Base-by-base conservation (phyloP, 129 eudicot genomes). In the Flaveria ramosissima region DNA sequence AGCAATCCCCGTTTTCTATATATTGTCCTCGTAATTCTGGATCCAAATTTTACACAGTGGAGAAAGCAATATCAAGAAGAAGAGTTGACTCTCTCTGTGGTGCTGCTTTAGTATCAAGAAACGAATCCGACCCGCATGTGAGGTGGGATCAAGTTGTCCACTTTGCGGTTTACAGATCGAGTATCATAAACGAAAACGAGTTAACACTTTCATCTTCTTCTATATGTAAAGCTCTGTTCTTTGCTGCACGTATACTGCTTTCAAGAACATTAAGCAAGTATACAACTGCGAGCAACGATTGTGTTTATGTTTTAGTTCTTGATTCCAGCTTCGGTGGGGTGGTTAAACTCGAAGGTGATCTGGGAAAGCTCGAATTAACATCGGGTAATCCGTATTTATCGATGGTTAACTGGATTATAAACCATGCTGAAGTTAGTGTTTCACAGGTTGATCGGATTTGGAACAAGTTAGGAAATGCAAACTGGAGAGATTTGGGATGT, bases 381-480 rank as follows among this genome's bases (percentile, higher is more conserved):
- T 61, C 84, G 12, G 81, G 66, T 50, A 72, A 90, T 79, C 92
- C 92, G 2, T 88, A 90, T 72, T 64, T 78, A 32, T 85, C 92
- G 7, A 78, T 88, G 59, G 95, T 75, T 0, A 92, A 86, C 70
- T 93, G 96, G 96, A 85, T 90, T 39, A 84, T 66, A 73, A 30
- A 61, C 60, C 87, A 93, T 66, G 90, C 92, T 0, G 90, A 83
- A 68, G 83, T 93, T 10, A 71, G 77, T 9, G 81, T 88, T 75
- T 90, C 98, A 48, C 80, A 74, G 4, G 90, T 88, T 4, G 92
- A 88, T 59, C 83, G 84, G 16, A 80, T 93, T 21, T 93, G 98
- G 98, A 93, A 90, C 89, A 93, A 88, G 79, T 79, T 93, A 71
- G 98, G 98, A 23, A 93, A 93, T 32, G 92, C 88, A 46, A 93